These are phyloP conservation scores for Dissoconium aciculare DNA, from an alignment of 2,329 filamentous ascomycete species.

Conservation along the genomic window DNA sequence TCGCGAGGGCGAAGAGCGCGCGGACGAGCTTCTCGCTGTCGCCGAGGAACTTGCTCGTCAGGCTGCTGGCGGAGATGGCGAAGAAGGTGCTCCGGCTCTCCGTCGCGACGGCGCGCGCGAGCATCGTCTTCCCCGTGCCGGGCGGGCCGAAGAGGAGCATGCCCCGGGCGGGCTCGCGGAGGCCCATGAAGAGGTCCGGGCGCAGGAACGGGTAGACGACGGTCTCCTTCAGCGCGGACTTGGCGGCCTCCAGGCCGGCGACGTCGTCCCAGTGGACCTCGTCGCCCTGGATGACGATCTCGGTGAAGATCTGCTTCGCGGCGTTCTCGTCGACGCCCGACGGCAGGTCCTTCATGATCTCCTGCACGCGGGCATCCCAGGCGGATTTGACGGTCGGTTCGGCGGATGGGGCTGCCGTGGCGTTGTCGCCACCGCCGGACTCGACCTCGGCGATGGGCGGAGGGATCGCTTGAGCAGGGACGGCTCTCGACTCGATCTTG, in stretches of 20 bases:
- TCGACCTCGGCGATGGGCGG: constrained; percentile 30
- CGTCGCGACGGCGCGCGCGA: constrained; percentile 84
- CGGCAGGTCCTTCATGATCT: constrained; percentile 62
- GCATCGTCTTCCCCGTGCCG: constrained; percentile 97
- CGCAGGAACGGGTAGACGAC: constrained; percentile 95
- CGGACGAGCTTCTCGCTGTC: constrained; percentile 94
- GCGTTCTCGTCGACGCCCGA: constrained; percentile 67
- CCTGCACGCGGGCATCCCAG: constrained; percentile 48
- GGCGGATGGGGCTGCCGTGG: not conserved
- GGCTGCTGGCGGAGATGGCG: constrained; percentile 82
- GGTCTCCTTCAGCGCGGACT: constrained; percentile 81
- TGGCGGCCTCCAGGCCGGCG: constrained; percentile 77
- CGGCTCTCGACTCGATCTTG: constrained; percentile 10
- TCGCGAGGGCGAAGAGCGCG: constrained; percentile 80
- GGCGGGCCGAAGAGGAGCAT: constrained; percentile 95
- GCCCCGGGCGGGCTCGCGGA: constrained; percentile 82
- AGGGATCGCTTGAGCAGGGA: constrained; percentile 18
- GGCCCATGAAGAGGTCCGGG: constrained; percentile 87
- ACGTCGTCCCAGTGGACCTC: constrained; percentile 92
- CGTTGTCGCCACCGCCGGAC: constrained; percentile 32
- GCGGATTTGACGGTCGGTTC: constrained; percentile 27
- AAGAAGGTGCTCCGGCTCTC: constrained; percentile 94
- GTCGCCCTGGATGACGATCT: constrained; percentile 87
- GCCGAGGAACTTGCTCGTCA: constrained; percentile 91
- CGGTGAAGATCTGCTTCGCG: constrained; percentile 85